Percentiles rank a stretch among this genome's conserved stretches.
Evolutionary conservation across 768 basidiomycete species (phyloP).

Genomic region (Tulasnella sp.): DNA sequence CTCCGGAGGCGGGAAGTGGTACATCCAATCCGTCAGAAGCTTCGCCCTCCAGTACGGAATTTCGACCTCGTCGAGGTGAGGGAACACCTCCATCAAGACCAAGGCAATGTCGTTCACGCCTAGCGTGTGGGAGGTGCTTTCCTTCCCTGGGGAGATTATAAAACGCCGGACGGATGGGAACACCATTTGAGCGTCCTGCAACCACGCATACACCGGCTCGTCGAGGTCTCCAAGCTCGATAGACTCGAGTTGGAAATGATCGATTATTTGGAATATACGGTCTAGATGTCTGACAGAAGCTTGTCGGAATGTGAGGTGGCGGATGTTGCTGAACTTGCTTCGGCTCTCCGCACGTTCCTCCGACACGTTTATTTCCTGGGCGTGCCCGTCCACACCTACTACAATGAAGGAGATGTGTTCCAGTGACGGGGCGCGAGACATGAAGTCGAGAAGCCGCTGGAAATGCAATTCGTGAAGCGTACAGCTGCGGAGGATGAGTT

Average conservation of each 20-base stretch:
- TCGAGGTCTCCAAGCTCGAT: not conserved
- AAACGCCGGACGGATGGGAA: not conserved
- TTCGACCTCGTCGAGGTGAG: not conserved
- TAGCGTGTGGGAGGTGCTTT: not conserved
- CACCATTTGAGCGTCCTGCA: not conserved
- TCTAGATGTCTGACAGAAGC: not conserved
- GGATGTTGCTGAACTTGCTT: not conserved
- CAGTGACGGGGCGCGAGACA: not conserved
- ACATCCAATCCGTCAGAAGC: constrained; percentile 7
- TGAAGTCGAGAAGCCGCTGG: not conserved
- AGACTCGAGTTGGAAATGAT: not conserved
- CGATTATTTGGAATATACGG: not conserved
- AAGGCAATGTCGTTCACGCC: not conserved
- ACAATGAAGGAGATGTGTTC: not conserved
- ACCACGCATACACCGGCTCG: not conserved
- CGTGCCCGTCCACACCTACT: not conserved
- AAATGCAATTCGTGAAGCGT: not conserved
- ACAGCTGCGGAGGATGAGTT: not conserved
- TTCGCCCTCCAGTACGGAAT: not conserved
- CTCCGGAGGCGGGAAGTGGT: not conserved
- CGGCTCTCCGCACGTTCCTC: not conserved
- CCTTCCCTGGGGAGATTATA: not conserved
- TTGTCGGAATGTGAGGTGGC: not conserved
- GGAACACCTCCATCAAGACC: not conserved
- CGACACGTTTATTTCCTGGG: not conserved